A percentile compares a stretch with the other conserved stretches of the same genome.
Conservation (phyloP, 1,284 basidiomycete species). For the Ceraceosorus bombacis region DNA sequence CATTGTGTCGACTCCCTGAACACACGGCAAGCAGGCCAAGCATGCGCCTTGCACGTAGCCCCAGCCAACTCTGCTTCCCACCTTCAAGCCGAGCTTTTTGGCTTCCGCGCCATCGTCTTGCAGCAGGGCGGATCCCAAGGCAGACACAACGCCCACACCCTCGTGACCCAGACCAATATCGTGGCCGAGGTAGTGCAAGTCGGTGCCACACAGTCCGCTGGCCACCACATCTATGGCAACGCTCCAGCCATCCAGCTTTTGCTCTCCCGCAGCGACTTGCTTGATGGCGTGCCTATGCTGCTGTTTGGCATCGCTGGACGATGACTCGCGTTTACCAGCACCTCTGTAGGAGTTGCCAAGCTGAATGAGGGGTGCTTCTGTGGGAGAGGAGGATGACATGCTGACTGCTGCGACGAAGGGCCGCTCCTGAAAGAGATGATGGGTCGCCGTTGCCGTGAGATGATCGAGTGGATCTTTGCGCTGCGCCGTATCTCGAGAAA, state of each 20-base stretch:
- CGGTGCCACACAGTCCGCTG: conserved; percentile 43
- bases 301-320: no score
- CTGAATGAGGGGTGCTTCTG: not conserved
- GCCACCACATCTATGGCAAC: conserved; percentile 32
- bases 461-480: no score
- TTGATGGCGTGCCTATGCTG: no score
- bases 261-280: no score
- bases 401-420: no score
- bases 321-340: not conserved
- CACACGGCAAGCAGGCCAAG: no score
- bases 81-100: conserved; percentile 18
- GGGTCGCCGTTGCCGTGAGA: no score
- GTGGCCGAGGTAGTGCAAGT: conserved; percentile 32
- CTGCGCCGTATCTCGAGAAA: no score
- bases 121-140: conserved; percentile 12
- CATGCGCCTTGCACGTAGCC: conserved; percentile 19
- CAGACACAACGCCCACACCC: conserved; percentile 38
- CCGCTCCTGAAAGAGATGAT: no score
- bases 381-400: not conserved
- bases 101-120: no score
- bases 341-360: conserved; percentile 16
- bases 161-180: conserved; percentile 43
- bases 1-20: no score
- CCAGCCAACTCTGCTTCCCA: conserved; percentile 42
- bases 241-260: no score